phyloP scores from a whole-genome alignment of 371 early-diverging fungal species.

The Circinella umbellata region DNA sequence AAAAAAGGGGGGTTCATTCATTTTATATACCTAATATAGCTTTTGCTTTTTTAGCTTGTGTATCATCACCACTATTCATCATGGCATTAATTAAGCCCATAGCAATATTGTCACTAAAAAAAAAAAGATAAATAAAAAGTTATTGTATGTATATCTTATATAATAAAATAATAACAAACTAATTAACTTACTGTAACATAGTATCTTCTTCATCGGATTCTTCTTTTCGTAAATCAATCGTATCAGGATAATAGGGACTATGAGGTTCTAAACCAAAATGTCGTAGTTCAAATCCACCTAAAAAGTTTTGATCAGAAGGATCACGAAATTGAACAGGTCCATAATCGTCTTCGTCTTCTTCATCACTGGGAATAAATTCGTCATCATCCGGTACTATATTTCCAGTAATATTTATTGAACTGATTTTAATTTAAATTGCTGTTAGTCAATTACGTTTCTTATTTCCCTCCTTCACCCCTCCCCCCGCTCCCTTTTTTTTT shows the following conservation, averaged over 20 bases:
- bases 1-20: neutral
- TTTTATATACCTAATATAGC: neutral
- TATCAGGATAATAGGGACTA: constrained; percentile 8
- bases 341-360: constrained; percentile 19
- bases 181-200: constrained; percentile 21
- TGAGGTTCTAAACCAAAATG: constrained; percentile 28
- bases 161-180: no score
- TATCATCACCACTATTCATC: constrained; percentile 23
- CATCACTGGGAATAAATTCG: constrained; percentile 9
- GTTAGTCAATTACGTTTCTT: no score
- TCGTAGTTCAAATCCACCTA: constrained; percentile 29
- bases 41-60: constrained; percentile 21
- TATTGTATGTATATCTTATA: no score
- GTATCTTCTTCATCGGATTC: constrained; percentile 23
- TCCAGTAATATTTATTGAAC: neutral
- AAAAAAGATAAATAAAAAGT: no score
- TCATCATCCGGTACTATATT: constrained; percentile 11
- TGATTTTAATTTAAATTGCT: neutral
- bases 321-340: constrained; percentile 26
- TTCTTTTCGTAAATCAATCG: constrained; percentile 26
- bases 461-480: no score
- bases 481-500: neutral
- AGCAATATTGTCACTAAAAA: constrained; percentile 27
- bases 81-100: constrained; percentile 25
- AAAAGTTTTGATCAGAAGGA: constrained; percentile 23